Conservation (phyloP, 2,329 filamentous ascomycete genomes). For the Cladosporium sp. region DNA sequence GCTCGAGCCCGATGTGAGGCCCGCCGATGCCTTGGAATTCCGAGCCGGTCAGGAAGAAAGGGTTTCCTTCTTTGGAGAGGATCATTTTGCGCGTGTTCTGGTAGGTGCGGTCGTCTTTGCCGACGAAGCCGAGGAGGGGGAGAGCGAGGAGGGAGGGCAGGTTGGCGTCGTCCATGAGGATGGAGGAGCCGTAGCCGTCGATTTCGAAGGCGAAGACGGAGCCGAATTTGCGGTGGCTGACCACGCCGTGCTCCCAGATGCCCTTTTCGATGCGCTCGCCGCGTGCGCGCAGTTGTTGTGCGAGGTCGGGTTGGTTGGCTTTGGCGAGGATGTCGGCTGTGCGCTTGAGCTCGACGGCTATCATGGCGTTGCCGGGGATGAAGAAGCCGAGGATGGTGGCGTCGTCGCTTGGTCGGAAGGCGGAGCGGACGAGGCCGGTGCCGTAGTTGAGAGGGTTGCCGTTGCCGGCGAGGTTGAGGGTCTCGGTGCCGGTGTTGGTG, state of each 20-base stretch:
- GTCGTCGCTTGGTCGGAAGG: conserved; percentile 92
- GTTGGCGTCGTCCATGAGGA: conserved; percentile 88
- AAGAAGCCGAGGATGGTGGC: conserved; percentile 91
- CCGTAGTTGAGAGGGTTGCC: conserved; percentile 87
- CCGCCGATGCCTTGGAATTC: conserved; percentile 87
- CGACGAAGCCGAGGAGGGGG: conserved; percentile 71
- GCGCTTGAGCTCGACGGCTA: conserved; percentile 79
- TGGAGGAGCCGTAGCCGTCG: conserved; percentile 75
- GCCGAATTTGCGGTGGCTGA: conserved; percentile 69
- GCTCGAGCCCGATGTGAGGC: conserved; percentile 72
- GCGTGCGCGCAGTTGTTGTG: conserved; percentile 48
- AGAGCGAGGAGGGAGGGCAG: conserved; percentile 75
- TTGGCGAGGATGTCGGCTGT: conserved; percentile 64
- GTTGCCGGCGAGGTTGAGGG: conserved; percentile 71
- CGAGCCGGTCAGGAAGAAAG: conserved; percentile 75
- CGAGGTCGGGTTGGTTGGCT: conserved; percentile 51
- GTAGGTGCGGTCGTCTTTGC: conserved; percentile 63
- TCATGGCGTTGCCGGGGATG: conserved; percentile 94
- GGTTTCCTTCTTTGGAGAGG: conserved; percentile 70
- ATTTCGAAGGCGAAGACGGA: conserved; percentile 83
- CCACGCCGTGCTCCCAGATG: conserved; percentile 78
- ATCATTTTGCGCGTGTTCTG: conserved; percentile 84
- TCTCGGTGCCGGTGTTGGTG: conserved; percentile 83
- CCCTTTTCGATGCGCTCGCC: conserved; percentile 66
- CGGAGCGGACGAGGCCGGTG: conserved; percentile 82